Evolutionary conservation across 805 yeast species (phyloP), one percentile per base, ranked within the genome.

Genomic region (Saccharomycopsis olivae): DNA sequence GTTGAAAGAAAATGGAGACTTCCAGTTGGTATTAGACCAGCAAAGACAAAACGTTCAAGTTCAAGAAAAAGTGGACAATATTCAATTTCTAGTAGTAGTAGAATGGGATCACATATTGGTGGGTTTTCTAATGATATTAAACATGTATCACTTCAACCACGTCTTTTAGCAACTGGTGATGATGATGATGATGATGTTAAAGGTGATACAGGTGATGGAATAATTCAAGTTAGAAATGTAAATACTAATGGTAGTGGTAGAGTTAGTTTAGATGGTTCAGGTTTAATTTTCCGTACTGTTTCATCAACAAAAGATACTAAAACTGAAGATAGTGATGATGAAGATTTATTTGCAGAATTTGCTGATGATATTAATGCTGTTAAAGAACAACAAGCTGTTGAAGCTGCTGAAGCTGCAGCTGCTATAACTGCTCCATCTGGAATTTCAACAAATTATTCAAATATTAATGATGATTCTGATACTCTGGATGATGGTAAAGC

Each of bases 121-220:
- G 27, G 27, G n/a, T 28, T 21, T 24, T 20, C 24, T 18, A 38
- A 35, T 11, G 48, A 41, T 31, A 35, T 45, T 16, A 45, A 45
- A 31, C 48, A 45, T 24, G 40, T 33, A 17, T 36, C 48, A 6
- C 36, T 45, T 23, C 44, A 39, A 17, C 38, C 43, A 8, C 21
- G 47, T 21, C 29, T 45, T 13, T 23, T 45, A 9, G 39, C 38
- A 13, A 25, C 33, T 16, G 41, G 34, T 3, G 40, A 32, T 17
- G 48, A 38, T 19, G 47, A 43, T 5, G 43, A 43, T 16, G 45
- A 32, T 18, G 44, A 38, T 6, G n/a, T n/a, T n/a, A 42, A 36
- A 28, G 30, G 24, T 9, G 36, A 27, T 14, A 36, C 27, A 5
- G 44, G 41, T 9, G 42, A 33, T 2, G 47, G 37, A 18, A 20